A percentile compares a stretch with the other conserved stretches of the same genome.
Conservation (phyloP, 179 eudicot genomes). For the Carnegiea gigantea region DNA sequence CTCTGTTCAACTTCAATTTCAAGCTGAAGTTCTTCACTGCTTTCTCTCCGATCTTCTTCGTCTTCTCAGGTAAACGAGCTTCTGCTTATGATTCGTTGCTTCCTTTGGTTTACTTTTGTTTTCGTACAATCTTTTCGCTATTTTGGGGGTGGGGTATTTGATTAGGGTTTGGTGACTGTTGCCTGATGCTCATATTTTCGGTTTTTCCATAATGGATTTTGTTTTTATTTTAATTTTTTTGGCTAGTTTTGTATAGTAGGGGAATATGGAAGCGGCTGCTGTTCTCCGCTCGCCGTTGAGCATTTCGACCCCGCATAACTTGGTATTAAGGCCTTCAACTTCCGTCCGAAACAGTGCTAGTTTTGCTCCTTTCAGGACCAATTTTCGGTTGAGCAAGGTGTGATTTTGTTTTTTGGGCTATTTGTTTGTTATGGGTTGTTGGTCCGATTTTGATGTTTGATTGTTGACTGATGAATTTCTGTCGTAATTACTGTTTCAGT, state of each 20-base stretch:
- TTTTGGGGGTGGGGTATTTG: background rate
- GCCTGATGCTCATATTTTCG: background rate
- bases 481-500: no score
- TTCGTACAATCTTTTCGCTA: background rate
- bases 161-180: background rate
- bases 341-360: constrained; percentile 12
- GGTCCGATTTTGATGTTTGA: no score
- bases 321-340: constrained; percentile 13
- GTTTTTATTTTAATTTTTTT: background rate
- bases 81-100: background rate
- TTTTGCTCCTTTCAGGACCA: constrained; percentile 21
- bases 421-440: background rate
- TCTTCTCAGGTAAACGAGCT: background rate
- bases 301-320: constrained; percentile 16
- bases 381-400: constrained; percentile 20
- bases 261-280: constrained; percentile 50
- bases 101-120: background rate
- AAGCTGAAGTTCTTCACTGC: background rate
- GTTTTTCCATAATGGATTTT: background rate
- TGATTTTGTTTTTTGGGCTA: background rate
- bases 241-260: background rate
- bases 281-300: constrained; percentile 43
- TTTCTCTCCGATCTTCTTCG: background rate
- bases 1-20: background rate
- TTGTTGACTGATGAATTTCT: no score